Base-by-base conservation (phyloP, 2,329 filamentous ascomycete genomes). In the Ophiostoma novo-ulmi region DNA sequence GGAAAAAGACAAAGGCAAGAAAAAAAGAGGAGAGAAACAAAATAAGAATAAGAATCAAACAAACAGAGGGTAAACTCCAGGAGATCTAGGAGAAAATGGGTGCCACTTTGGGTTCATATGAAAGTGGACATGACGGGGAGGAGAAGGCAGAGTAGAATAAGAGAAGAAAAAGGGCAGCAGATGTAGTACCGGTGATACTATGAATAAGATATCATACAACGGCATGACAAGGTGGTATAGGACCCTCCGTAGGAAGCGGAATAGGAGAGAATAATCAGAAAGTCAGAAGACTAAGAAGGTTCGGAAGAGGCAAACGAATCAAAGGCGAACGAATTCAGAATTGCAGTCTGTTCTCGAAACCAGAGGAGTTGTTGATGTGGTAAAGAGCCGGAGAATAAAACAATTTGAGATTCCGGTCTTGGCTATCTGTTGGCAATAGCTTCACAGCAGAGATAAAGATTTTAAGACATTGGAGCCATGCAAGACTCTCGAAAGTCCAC, bases 11-110 rank as follows among this genome's bases (percentile, higher is more conserved):
- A 58, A 17, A 58, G 22, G 31, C n/a, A 11, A 58, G 22, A 26
- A 7, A 55, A 55, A 26, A 58, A 58, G 52, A 48, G 44, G 44
- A 48, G 44, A 48, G 22, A 58, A 58, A 58, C 52, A 58, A 58
- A 22, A 55, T 65, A 26, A 68, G 22, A 36, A 36, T 10, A 13
- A n/a, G 22, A 55, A 11, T 22, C 36, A 67, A 36, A 26, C 22
- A 26, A 31, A 36, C 6, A 17, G 22, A 10, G 14, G 41, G 35
- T 44, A 48, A 52, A 58, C 35, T 11, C 8, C 26, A 65, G 31
- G 3, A 58, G 44, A 44, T 48, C 48, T 67, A 67, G 31, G 48
- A 67, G 20, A n/a, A 55, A 2, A 36, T 55, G 44, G 44, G 58
- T 63, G 58, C 26, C 26, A 63, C 58, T 11, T 14, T 31, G 14